Evolutionary conservation across 768 basidiomycete genomes (phyloP), one percentile per base, ranked within the genome.

Genomic region (Trametopsis cervina): DNA sequence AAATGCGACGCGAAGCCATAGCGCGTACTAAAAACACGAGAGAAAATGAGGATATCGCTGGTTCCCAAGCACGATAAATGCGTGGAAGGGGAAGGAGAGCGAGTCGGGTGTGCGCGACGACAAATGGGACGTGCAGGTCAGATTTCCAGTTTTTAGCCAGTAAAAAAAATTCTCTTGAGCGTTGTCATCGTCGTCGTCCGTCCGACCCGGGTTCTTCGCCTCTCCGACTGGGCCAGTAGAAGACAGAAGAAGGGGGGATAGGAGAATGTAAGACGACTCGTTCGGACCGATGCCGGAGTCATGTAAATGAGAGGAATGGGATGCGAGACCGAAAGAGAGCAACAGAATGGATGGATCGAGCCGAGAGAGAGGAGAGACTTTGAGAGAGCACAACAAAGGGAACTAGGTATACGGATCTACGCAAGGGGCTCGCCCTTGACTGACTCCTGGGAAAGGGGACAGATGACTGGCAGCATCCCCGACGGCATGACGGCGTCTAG

Each of bases 71-170:
- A 33, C 7, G 9, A 15, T 7, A 15, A 33, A 7, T 33, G 29
- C 12, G 42, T 51, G 40, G 44, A 46, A 38, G 45, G 6, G 15
- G 17, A 38, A 26, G 22, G 22, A 24, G 22, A 48, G 45, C 40
- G 52, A 49, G 24, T 45, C 40, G 20, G 55, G 54, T 7, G 49
- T 29, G 1, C 46, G 52, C 15, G 44, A 20, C n/a, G 54, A 43
- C 15, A 42, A 39, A 37, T 36, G 39, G 25, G 53, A 42, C 44
- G 52, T 45, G 50, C 37, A 13, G 25, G 47, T 4, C 20, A 46
- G 25, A 25, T 17, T 21, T 40, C 46, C 46, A 48, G 49, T 51
- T 51, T 51, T 18, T 46, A 46, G 42, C 49, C 49, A 50, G 49
- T 42, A 46, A 47, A 46, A 51, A 49, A 47, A 18, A 51, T 24